Evolutionary conservation across 2,329 filamentous ascomycete genomes (phyloP).

Genomic region (Blastomyces silverae): DNA sequence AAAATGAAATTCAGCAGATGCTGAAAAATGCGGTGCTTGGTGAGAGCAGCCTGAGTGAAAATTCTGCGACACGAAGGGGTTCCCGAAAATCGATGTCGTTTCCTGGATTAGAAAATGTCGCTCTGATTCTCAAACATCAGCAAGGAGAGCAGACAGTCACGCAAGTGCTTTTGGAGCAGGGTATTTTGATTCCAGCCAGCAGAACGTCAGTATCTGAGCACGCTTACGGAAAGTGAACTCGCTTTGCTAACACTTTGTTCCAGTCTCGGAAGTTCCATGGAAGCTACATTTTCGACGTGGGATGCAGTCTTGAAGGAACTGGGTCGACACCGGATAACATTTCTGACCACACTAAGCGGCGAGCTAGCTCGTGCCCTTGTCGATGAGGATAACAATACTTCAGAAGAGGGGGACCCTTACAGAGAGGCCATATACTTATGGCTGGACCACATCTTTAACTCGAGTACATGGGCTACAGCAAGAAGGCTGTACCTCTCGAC

Average conservation of each 20-base stretch:
- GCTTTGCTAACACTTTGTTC: slow-evolving; percentile 12
- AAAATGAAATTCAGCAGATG: slow-evolving; percentile 12
- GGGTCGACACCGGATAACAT: slow-evolving; percentile 28
- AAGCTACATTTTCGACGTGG: slow-evolving; percentile 31
- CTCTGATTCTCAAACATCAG: slow-evolving; percentile 14
- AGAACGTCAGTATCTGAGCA: slow-evolving; percentile 14
- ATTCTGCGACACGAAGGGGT: slow-evolving; percentile 1
- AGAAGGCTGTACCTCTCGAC: slow-evolving; percentile 27
- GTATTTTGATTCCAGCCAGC: slow-evolving; percentile 15
- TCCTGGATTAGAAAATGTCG: slow-evolving; percentile 13
- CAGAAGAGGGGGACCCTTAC: slow-evolving; percentile 28
- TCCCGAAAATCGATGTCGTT: slow-evolving; percentile 6
- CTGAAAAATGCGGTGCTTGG: slow-evolving; percentile 10
- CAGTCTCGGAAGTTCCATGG: slow-evolving; percentile 29
- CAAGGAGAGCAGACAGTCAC: slow-evolving; percentile 7
- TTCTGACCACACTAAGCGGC: slow-evolving; percentile 37
- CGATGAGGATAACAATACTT: slow-evolving; percentile 21
- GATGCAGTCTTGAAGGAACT: slow-evolving; percentile 36
- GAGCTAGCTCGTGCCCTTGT: slow-evolving; percentile 36
- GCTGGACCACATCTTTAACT: slow-evolving; percentile 44
- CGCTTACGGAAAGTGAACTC: background rate
- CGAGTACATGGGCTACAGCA: slow-evolving; percentile 33
- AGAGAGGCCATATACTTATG: slow-evolving; percentile 45
- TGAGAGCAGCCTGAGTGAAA: background rate
- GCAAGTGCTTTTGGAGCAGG: slow-evolving; percentile 14